Base-by-base conservation (phyloP, 129 eudicot genomes). In the Dittrichia graveolens region DNA sequence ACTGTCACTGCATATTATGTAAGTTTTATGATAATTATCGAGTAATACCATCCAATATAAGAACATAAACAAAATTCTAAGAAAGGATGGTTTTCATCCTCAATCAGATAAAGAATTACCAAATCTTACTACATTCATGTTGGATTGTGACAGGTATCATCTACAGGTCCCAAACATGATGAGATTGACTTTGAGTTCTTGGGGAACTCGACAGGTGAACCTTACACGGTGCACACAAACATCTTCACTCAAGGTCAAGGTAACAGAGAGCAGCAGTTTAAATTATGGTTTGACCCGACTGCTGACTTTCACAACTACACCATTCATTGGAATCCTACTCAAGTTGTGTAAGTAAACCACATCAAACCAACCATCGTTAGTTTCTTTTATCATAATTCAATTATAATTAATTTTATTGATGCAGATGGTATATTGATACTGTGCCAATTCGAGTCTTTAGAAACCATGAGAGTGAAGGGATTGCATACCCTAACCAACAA, bases 121-220 rank as follows among this genome's bases (percentile, higher is more conserved):
- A 35, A 8, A 5, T 35, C 0, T 37, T 4, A 67, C 7, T 9
- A 3, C 13, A 54, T 15, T 72, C 41, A 42, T 10, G 18, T 24
- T 7, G 14, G 15, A 61, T 41, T 9, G 38, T 61, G 24, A 68
- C 79, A 85, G 89, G 50, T 88, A 37, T 83, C 87, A 8, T 89
- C 95, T 11, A 73, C 60, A 39, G 95, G 89, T 24, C 70, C 65
- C 43, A 73, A 73, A 7, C 95, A 91, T 35, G 89, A 87, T 40
- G 97, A 87, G 62, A 82, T 88, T 48, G 95, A 88, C 81, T 91
- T 90, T 46, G 96, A 91, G 88, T 91, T 91, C 71, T 77, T 91
- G 39, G 97, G 97, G 8, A 91, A 88, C 72, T 68, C 73, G 16
- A 67, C 89, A 16, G 88, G 91, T 41, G 75, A 87, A 49, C 96